Percentiles rank a stretch among this genome's conserved stretches.
Conservation (phyloP, 2,329 filamentous ascomycete genomes). For the Sclerotinia nivalis region DNA sequence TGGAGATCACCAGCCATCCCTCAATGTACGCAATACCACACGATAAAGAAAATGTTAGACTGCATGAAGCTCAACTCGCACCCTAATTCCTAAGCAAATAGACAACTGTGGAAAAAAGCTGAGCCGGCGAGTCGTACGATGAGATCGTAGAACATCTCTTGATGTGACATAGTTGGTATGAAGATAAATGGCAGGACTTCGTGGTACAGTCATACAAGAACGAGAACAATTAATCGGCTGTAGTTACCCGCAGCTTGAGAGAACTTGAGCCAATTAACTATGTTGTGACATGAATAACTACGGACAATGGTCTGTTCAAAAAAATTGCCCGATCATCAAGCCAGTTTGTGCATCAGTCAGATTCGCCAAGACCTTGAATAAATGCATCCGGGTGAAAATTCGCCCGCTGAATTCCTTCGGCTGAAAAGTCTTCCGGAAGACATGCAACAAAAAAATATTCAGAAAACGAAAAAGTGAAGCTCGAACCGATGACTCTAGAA, state of each 20-base stretch:
- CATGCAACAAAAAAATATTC: constrained; percentile 17
- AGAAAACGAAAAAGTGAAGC: not conserved
- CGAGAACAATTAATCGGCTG: constrained; percentile 1
- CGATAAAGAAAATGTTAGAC: not conserved
- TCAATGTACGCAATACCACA: not conserved
- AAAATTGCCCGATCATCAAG: not conserved
- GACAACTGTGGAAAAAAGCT: constrained; percentile 1
- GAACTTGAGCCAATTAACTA: not conserved
- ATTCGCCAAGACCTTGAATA: constrained; percentile 15
- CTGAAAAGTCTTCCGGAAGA: constrained; percentile 25
- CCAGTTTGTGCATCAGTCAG: constrained; percentile 15
- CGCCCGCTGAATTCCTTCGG: constrained; percentile 15
- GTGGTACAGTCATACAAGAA: not conserved
- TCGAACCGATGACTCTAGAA: not conserved
- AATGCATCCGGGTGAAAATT: constrained; percentile 22
- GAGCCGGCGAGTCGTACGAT: not conserved
- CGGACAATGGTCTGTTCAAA: not conserved
- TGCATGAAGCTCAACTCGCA: not conserved
- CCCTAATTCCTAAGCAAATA: not conserved
- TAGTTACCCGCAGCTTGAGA: not conserved
- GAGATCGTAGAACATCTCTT: not conserved
- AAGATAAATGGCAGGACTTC: not conserved
- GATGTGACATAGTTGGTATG: not conserved
- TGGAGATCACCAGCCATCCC: not conserved
- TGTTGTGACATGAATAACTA: constrained; percentile 4